These are phyloP conservation scores for Hysterium pulicare DNA, from an alignment of 2,329 filamentous ascomycete species.

Conservation along the genomic window DNA sequence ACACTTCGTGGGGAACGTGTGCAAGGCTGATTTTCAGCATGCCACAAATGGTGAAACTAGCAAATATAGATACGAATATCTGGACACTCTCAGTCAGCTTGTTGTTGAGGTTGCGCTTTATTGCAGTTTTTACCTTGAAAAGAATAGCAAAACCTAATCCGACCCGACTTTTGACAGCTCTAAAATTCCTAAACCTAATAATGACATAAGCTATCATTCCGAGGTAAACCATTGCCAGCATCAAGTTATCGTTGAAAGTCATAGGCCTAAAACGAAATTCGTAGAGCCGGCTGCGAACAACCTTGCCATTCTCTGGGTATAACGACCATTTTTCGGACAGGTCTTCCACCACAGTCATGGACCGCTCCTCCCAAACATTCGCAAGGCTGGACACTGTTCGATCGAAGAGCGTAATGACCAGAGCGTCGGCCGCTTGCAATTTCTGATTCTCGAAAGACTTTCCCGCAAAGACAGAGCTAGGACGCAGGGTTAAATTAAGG, in stretches of 20 bases:
- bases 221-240: conserved; percentile 63
- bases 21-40: conserved; percentile 72
- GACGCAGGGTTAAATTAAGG: conserved; percentile 70
- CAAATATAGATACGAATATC: conserved; percentile 68
- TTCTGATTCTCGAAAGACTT: conserved; percentile 68
- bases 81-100: no score
- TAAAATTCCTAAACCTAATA: conserved; percentile 63
- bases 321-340: conserved; percentile 59
- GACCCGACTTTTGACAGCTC: conserved; percentile 71
- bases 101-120: no score
- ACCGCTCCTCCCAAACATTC: conserved; percentile 61
- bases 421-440: conserved; percentile 69
- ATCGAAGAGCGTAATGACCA: conserved; percentile 75
- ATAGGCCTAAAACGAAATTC: conserved; percentile 77
- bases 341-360: conserved; percentile 51
- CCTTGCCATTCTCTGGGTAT: conserved; percentile 58
- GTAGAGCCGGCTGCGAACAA: conserved; percentile 61
- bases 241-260: conserved; percentile 61
- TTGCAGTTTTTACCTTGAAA: conserved; percentile 58
- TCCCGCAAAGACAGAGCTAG: conserved; percentile 79
- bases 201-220: conserved; percentile 64
- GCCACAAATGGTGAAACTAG: conserved; percentile 76
- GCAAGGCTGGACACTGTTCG: conserved; percentile 62
- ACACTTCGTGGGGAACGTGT: conserved; percentile 69
- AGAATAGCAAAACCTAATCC: conserved; percentile 70